A percentile compares a stretch with the other conserved stretches of the same genome.
Conservation (phyloP, 208 protist genomes). For the Leishmania martiniquensis region DNA sequence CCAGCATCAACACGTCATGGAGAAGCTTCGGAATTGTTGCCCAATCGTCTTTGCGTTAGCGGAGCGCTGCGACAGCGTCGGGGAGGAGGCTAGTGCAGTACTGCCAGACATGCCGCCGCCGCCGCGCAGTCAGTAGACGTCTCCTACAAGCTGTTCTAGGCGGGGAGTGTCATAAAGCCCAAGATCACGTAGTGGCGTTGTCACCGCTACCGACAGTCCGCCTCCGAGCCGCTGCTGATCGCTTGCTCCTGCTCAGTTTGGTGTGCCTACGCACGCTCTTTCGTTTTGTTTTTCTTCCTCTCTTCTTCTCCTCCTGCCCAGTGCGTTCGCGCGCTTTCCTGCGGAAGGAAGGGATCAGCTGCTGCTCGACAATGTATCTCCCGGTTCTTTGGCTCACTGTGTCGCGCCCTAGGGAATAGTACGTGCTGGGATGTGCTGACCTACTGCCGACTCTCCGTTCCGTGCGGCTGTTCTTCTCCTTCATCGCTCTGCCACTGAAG, state of each 20-base stretch:
- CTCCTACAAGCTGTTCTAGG: background rate
- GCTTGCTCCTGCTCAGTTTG: too few relatives aligned
- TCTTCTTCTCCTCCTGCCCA: background rate
- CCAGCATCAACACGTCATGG: constrained; percentile 37
- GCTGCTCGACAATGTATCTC: background rate
- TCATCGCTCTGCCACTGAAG: background rate
- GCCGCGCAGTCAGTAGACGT: constrained; percentile 14
- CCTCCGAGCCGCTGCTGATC: background rate
- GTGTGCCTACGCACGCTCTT: background rate
- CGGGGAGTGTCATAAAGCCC: background rate
- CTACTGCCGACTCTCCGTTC: background rate
- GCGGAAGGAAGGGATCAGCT: background rate
- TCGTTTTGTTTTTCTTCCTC: background rate
- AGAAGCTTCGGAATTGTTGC: constrained; percentile 42
- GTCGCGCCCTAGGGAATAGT: background rate
- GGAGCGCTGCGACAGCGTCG: constrained; percentile 56
- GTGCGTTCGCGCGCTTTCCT: background rate
- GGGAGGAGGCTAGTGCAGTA: constrained; percentile 49
- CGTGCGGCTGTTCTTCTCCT: background rate
- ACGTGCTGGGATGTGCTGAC: background rate
- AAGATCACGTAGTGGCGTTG: background rate
- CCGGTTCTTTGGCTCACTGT: background rate
- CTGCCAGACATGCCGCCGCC: constrained; percentile 48
- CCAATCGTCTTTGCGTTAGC: constrained; percentile 42
- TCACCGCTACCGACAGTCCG: background rate